Evolutionary conservation across 2,329 filamentous ascomycete genomes (phyloP), one percentile per base, ranked within the genome.

Genomic region (Phialophora tarda): DNA sequence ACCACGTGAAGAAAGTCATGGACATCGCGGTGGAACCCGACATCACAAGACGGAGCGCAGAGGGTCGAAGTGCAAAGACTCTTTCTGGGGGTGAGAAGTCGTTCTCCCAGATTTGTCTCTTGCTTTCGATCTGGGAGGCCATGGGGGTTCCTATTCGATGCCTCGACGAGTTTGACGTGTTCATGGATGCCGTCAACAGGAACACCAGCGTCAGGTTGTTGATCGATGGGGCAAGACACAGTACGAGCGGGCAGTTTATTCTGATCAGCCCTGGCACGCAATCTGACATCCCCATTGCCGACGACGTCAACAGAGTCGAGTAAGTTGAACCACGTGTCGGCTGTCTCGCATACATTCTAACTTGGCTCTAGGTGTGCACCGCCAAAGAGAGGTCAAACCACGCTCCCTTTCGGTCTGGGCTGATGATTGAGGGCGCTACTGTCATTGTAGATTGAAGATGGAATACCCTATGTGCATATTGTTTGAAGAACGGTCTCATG

Each of bases 141-240:
- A 99, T 99, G 90, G 94, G 95, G 11, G 96, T 93, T 21, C 94
- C 93, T 0, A 90, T 99, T 67, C 88, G 95, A 62, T 99, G 95
- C 75, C 83, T 99, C 62, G 95, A 99, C 78, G 95, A 99, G 79
- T 99, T 98, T 75, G 95, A 99, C 77, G 95, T 99, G 34, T 99
- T 97, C 83, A 99, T 99, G 95, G 95, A 99, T 79, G 92, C 90
- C 72, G 92, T 98, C 66, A 99, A 99, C 78, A 88, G 95, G 67
- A 92, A 91, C 63, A 91, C 96, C 72, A 96, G 92, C 76, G 97
- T 96, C 73, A 91, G 91, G 69, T 92, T 99, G 90, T 91, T 99
- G 89, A 93, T 97, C 72, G 85, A 88, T 66, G 91, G 92, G 21
- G 95, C 95, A 44, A 87, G 95, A 73, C 87, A 91, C 32, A 91